Percentiles rank a stretch among this genome's conserved stretches.
These are phyloP conservation scores for Penicillium longicatenatum DNA, from an alignment of 495 filamentous ascomycete genomes.

Conservation along the genomic window DNA sequence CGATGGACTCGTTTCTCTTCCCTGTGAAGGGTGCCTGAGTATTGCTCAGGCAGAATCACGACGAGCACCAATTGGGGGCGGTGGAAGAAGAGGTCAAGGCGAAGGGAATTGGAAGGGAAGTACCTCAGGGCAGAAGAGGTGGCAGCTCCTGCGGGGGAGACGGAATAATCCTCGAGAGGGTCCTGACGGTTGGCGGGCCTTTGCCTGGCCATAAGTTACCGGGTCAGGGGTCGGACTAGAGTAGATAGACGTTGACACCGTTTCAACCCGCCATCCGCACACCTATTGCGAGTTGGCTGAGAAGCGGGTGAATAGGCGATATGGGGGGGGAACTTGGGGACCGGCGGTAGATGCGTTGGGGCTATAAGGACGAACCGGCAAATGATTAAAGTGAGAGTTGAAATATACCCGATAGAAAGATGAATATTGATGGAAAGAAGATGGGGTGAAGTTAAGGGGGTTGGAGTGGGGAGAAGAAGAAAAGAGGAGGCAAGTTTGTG, in stretches of 20 bases:
- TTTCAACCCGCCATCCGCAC: conserved; percentile 53
- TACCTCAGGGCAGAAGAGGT: conserved; percentile 50
- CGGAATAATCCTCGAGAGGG: conserved; percentile 50
- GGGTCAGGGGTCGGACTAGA: conserved; percentile 37
- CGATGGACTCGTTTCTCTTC: background rate
- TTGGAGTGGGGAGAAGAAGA: conserved; percentile 14
- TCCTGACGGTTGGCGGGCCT: conserved; percentile 51
- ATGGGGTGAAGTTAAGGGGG: conserved; percentile 6
- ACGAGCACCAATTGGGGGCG: background rate
- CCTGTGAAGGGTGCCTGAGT: background rate
- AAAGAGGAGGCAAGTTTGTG: conserved; percentile 24
- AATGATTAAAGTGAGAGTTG: background rate
- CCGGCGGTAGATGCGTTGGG: conserved; percentile 13
- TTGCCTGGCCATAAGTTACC: conserved; percentile 56
- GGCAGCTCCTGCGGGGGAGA: conserved; percentile 43
- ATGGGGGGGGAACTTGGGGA: conserved; percentile 14
- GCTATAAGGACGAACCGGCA: conserved; percentile 11
- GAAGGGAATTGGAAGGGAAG: conserved; percentile 6
- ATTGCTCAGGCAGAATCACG: background rate
- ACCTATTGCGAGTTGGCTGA: conserved; percentile 23
- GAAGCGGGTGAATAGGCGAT: conserved; percentile 26
- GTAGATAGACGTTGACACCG: conserved; percentile 37
- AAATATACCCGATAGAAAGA: conserved; percentile 5
- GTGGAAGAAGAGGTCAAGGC: background rate
- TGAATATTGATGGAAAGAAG: conserved; percentile 1